Conservation (phyloP, 148 eudicot genomes). For the Rhododendron griersonianum region DNA sequence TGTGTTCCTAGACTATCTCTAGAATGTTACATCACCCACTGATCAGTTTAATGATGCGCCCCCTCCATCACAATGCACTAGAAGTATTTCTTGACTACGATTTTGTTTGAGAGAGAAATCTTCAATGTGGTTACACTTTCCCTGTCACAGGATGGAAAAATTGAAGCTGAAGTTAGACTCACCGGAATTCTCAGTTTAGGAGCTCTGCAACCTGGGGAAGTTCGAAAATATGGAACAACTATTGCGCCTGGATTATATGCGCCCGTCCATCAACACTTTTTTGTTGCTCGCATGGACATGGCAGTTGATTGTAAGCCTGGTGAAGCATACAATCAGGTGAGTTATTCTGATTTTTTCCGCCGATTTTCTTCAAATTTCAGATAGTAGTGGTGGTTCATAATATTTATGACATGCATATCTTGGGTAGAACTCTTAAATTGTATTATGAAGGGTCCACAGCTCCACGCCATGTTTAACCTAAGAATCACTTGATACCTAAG, state of each 20-base stretch:
- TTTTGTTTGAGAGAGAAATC: background rate
- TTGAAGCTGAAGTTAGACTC: constrained; percentile 96
- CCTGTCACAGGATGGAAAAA: constrained; percentile 80
- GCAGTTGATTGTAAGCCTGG: constrained; percentile 97
- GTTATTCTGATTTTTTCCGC: background rate
- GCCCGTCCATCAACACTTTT: constrained; percentile 98
- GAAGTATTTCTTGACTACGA: background rate
- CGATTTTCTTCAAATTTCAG: background rate
- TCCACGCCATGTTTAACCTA: background rate
- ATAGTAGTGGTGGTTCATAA: background rate
- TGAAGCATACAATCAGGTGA: constrained; percentile 91
- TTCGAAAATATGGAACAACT: constrained; percentile 88
- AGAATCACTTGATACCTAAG: background rate
- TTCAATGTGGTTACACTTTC: background rate
- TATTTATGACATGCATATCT: background rate
- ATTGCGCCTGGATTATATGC: constrained; percentile 99
- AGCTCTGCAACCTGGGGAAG: constrained; percentile 89
- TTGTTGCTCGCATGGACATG: constrained; percentile 99
- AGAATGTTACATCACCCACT: background rate
- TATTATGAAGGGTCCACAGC: background rate
- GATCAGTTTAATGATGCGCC: background rate
- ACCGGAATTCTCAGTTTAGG: constrained; percentile 97
- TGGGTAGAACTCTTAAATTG: background rate
- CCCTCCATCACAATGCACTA: background rate
- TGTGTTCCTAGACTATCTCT: background rate